Evolutionary conservation across 106 monocot species (phyloP).

Genomic region (Acorus calamus): DNA sequence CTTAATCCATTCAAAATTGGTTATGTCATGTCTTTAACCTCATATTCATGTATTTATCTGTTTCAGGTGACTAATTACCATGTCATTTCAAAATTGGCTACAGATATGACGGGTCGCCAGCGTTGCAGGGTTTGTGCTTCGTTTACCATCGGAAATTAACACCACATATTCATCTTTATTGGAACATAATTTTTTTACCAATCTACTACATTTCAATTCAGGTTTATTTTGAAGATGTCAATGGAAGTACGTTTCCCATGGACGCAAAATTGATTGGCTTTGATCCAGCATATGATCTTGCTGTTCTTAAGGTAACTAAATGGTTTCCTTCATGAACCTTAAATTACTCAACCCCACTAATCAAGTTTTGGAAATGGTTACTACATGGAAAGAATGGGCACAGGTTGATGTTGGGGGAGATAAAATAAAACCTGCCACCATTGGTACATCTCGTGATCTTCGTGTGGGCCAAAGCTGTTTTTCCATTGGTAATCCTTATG

Average conservation of each 20-base stretch:
- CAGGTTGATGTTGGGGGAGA: slow-evolving; percentile 68
- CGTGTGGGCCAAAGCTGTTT: slow-evolving; percentile 88
- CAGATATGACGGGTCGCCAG: slow-evolving; percentile 47
- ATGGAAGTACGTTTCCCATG: slow-evolving; percentile 40
- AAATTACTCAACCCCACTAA: too few species aligned
- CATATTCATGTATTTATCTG: too few species aligned
- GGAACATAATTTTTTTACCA: not conserved
- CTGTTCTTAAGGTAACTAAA: slow-evolving; percentile 57
- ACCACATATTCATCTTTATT: too few species aligned
- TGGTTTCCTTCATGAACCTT: not conserved
- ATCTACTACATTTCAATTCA: slow-evolving; percentile 4
- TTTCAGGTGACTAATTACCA: slow-evolving; percentile 86
- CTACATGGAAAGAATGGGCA: not conserved
- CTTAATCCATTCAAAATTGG: too few species aligned
- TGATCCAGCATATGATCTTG: slow-evolving; percentile 85
- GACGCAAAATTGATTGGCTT: slow-evolving; percentile 73
- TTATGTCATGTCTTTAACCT: too few species aligned
- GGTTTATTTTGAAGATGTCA: slow-evolving; percentile 56
- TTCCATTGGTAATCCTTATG: slow-evolving; percentile 92
- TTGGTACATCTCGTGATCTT: slow-evolving; percentile 62
- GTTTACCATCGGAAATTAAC: too few species aligned
- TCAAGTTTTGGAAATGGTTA: too few species aligned
- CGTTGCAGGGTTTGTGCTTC: slow-evolving; percentile 49
- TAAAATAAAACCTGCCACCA: slow-evolving; percentile 50
- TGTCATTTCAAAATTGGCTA: slow-evolving; percentile 77